Evolutionary conservation across 495 filamentous ascomycete genomes (phyloP), one percentile per base, ranked within the genome.

Genomic region (Amorphotheca resinae): DNA sequence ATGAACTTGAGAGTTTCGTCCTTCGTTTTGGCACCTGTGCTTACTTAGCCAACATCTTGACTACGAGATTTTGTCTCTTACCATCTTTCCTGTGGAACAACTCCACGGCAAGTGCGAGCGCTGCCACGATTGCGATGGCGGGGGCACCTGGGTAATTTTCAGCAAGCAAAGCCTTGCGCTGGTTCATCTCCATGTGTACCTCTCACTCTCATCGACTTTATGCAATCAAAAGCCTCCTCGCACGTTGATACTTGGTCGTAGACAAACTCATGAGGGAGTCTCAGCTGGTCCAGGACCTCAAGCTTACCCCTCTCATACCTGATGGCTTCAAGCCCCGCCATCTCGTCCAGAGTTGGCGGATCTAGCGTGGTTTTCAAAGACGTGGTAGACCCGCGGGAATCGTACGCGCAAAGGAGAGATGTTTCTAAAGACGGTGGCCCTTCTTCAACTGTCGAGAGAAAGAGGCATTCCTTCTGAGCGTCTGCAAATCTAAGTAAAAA

Each of bases 71-170:
- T 8, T 35, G 4, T 14, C 14, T 51, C 64, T 57, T 55, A 68
- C 68, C 58, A 54, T 65, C 69, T 46, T 54, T 59, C 34, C 69
- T 69, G 20, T 68, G 64, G 41, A 74, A 64, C 17, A 87, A 55
- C 51, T 87, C 84, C 9, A 91, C 80, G 4, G 84, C 86, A 23
- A 94, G 74, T 4, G 81, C 79, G 26, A 98, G 74, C 5, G 85
- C 86, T 18, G 93, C 91, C 12, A 98, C 91, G 41, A 98, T 95
- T 25, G 93, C 91, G 55, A 98, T 98, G 31, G 93, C 91, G 15
- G 91, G 91, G 9, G 91, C 91, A 22, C 91, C 70, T 64, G 33
- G 9, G 32, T 4, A 17, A 41, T 42, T 8, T 28, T 56, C 41
- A 53, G 46, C 36, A 30, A 20, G n/a, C 15, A 11, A 18, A 30